Evolutionary conservation across 2,329 filamentous ascomycete species (phyloP), one percentile per base, ranked within the genome.

Genomic region (Aspergillus fijiensis): DNA sequence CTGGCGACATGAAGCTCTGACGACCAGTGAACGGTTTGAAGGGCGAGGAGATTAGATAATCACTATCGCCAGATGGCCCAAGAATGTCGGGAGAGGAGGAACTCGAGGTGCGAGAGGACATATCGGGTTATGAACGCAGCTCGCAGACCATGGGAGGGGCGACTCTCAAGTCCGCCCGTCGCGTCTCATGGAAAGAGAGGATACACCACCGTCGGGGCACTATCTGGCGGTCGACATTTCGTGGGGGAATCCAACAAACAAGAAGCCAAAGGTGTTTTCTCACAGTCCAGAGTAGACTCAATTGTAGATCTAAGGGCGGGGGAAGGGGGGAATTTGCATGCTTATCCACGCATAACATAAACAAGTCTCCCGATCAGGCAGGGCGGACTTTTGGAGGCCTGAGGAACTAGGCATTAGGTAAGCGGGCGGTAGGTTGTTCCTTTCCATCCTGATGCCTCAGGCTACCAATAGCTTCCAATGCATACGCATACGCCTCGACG

Each of bases 1-100:
- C 71, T 33, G 76, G 74, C 49, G 77, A 77, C 67, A 77, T 69
- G 69, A 70, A 75, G 67, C 71, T 73, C 59, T 75, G 75, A 55
- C 75, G 76, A 55, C 74, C 73, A 10, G 66, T 19, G 51, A 77
- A 76, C 4, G 76, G 72, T 57, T 75, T 77, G 14, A 71, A 70
- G 2, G 77, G 77, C 5, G 77, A 79, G 21, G 77, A 78, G 31
- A 79, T 73, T 33, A 79, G 65, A 64, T 77, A 79, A 21, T 77
- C 72, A 39, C 70, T 72, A 64, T 79, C 76, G 58, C 76, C 77
- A 61, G 77, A 72, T 51, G 77, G 76, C 27, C 72, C 76, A 59
- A 79, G 70, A 55, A 77, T 70, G 70, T 79, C 77, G 50, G 77
- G 76, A 48, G 77, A 79, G 60, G 77, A 79, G 60, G 77, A 79